Evolutionary conservation across 441 rosid species (phyloP).

Genomic region (Iberis amara): DNA sequence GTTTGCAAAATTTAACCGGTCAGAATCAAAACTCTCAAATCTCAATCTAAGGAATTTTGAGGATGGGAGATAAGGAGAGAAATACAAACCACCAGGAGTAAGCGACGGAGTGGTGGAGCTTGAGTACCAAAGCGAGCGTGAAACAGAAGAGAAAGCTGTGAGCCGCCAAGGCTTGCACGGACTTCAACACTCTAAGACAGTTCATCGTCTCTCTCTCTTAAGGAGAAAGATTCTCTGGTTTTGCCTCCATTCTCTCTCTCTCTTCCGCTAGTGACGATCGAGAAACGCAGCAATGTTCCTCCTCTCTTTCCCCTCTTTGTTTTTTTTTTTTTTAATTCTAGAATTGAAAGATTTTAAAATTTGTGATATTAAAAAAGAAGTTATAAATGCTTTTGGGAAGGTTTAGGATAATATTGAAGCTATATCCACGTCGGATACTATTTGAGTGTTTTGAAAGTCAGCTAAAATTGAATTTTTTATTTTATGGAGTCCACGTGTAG

Average conservation of each 20-base stretch:
- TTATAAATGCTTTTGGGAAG: too few relatives aligned
- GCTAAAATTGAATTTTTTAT: too few relatives aligned
- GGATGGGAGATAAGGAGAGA: background rate
- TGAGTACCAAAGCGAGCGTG: constrained; percentile 73
- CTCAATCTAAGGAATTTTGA: too few relatives aligned
- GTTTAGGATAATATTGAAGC: too few relatives aligned
- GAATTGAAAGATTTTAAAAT: too few relatives aligned
- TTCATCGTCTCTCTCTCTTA: constrained; percentile 43
- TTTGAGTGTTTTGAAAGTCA: too few relatives aligned
- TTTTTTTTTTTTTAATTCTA: background rate
- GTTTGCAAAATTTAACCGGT: background rate
- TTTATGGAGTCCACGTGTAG: too few relatives aligned
- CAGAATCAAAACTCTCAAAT: too few relatives aligned
- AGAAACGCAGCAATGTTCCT: constrained; percentile 15
- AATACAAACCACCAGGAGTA: constrained; percentile 81
- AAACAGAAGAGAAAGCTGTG: constrained; percentile 63
- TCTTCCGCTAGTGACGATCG: background rate
- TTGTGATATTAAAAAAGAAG: too few relatives aligned
- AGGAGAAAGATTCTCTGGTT: background rate
- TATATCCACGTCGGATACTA: too few relatives aligned
- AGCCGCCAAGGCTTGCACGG: constrained; percentile 78
- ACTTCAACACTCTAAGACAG: constrained; percentile 82
- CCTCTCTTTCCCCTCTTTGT: constrained; percentile 11
- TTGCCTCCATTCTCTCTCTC: constrained; percentile 13
- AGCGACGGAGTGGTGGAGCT: constrained; percentile 50